Base-by-base conservation (phyloP, 305 asterid genomes). In the Solanum chacoense region DNA sequence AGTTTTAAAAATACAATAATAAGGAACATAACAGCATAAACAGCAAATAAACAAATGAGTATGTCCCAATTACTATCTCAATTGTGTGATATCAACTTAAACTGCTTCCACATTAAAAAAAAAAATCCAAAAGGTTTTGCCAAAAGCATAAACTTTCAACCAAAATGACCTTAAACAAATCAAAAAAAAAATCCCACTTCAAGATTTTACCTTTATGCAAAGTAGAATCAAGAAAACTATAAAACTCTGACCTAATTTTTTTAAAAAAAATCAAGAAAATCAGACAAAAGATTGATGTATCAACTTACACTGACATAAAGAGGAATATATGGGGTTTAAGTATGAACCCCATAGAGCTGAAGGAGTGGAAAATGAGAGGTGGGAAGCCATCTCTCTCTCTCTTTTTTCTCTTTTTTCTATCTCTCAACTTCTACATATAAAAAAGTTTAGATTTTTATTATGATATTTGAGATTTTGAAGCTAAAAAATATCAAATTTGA, bases 301-400 rank as follows among this genome's bases (percentile, higher is more conserved):
- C 13, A 50, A 50, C 94, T 90, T 90, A 94, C 95, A 65, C 72
- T 87, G 93, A 71, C 89, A 91, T 9, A 93, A 85, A 31, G 92
- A 89, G 87, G 92, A 88, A 63, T 89, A 89, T 73, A 91, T 90
- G 73, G 90, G 89, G 90, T 92, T 93, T 77, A 84, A 80, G 84
- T 91, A 67, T 88, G 93, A 92, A 5, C 88, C 81, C 31, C 93
- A 87, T 26, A 92, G 90, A 67, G 95, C 94, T 50, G 95, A 93
- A 77, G 91, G 89, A 13, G 91, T 13, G 10, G 89, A 90, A 31
- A 92, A 88, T 85, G 96, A 94, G 94, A 93, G 93, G 89, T 93
- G 93, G 73, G 91, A 91, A 90, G 94, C 93, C 95, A 93, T 87
- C 40, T 87, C 75, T 87, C 85, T 16, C 55, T 10, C 13, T 24